Percentiles rank a stretch among this genome's conserved stretches.
Evolutionary conservation across 2,329 filamentous ascomycete species (phyloP).

Genomic region (Pseudofabraea citricarpa): DNA sequence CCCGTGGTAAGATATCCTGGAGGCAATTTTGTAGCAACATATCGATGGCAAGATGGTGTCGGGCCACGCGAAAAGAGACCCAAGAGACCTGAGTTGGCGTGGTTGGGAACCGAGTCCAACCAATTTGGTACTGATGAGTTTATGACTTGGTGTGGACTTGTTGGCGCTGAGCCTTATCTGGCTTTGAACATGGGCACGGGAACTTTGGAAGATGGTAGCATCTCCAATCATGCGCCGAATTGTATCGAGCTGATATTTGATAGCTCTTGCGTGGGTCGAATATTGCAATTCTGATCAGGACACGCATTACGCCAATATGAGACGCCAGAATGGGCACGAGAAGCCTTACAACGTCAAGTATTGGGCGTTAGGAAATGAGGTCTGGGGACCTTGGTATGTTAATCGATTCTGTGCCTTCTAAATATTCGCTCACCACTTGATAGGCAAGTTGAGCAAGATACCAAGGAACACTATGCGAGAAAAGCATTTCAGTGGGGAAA

Average conservation of each 20-base stretch:
- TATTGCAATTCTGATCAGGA: constrained; percentile 73
- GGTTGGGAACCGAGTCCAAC: constrained; percentile 70
- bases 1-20: constrained; percentile 75
- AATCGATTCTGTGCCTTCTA: neutral
- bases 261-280: constrained; percentile 67
- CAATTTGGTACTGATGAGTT: constrained; percentile 80
- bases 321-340: constrained; percentile 65
- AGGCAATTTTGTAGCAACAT: constrained; percentile 77
- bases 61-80: constrained; percentile 66
- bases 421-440: neutral
- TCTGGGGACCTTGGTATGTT: constrained; percentile 17
- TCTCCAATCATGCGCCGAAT: constrained; percentile 42
- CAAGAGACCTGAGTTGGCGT: constrained; percentile 61
- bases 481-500: constrained; percentile 67
- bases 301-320: constrained; percentile 74
- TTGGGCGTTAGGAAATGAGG: constrained; percentile 77
- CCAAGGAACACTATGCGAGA: constrained; percentile 49
- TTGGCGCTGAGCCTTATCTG: constrained; percentile 60
- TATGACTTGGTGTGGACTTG: constrained; percentile 68
- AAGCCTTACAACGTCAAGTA: constrained; percentile 77
- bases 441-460: constrained; percentile 44
- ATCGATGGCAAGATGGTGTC: constrained; percentile 77
- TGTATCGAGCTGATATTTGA: constrained; percentile 51
- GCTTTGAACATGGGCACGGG: constrained; percentile 59
- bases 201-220: constrained; percentile 39